Conservation (phyloP, 495 filamentous ascomycete genomes). For the Parathielavia appendiculata region DNA sequence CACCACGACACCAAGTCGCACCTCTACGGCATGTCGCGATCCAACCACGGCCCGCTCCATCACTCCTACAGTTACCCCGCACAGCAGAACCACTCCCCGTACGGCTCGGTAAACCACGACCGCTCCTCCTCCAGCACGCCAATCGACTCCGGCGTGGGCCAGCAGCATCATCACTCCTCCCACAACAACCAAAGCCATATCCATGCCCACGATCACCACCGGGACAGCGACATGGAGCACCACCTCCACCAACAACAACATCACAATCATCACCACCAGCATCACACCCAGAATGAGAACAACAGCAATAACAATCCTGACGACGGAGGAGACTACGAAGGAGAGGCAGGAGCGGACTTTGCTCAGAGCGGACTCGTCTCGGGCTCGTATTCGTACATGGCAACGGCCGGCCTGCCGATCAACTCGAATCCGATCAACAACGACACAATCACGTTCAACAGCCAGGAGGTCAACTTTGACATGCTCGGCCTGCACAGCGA, state of each 20-base stretch:
- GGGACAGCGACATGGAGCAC: neutral
- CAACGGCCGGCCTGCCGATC: too few species aligned
- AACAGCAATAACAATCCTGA: neutral
- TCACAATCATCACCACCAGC: neutral
- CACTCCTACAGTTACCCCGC: constrained; percentile 22
- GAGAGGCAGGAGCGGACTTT: constrained; percentile 25
- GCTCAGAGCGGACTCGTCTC: constrained; percentile 36
- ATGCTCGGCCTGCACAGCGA: constrained; percentile 27
- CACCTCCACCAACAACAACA: neutral
- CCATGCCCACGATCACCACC: constrained; percentile 9
- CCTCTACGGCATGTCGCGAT: constrained; percentile 20
- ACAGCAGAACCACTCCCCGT: constrained; percentile 32
- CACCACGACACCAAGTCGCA: constrained; percentile 27
- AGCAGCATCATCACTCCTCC: constrained; percentile 9
- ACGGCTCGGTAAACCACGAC: constrained; percentile 30
- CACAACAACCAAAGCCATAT: constrained; percentile 12
- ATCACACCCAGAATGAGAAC: constrained; percentile 14
- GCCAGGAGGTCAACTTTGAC: constrained; percentile 61
- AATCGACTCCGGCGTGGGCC: constrained; percentile 18
- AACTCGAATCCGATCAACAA: constrained; percentile 43
- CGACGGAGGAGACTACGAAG: constrained; percentile 27
- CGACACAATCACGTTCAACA: constrained; percentile 61
- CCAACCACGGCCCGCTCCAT: constrained; percentile 16
- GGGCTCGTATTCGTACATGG: constrained; percentile 40
- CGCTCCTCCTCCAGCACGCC: constrained; percentile 35